These are phyloP conservation scores for Blastobotrys capitulatus DNA, from an alignment of 1,139 yeast species.

Conservation along the genomic window DNA sequence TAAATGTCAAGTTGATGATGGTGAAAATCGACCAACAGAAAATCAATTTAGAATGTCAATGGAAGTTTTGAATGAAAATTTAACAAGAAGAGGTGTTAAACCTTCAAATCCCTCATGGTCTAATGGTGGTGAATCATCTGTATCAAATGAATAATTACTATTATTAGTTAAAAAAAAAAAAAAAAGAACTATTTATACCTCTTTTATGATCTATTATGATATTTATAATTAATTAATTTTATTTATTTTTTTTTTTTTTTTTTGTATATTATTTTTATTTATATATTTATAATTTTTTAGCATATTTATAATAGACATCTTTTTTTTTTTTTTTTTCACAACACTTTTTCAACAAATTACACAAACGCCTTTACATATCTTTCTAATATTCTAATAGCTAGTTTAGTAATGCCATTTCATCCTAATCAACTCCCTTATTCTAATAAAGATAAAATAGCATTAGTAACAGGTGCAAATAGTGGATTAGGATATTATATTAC, in stretches of 20 bases:
- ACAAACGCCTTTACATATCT: no score
- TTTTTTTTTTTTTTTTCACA: background rate
- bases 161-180: no score
- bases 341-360: background rate
- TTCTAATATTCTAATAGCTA: background rate
- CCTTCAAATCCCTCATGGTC: conserved; percentile 7
- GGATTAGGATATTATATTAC: conserved; percentile 79
- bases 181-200: no score
- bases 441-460: conserved; percentile 41
- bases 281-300: background rate
- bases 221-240: background rate
- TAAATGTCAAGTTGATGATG: background rate
- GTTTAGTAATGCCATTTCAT: conserved; percentile 5
- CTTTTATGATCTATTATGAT: no score
- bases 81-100: conserved; percentile 7
- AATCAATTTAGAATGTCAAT: conserved; percentile 9
- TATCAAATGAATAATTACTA: no score
- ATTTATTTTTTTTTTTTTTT: no score
- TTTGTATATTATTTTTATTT: background rate
- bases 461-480: conserved; percentile 75
- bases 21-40: conserved; percentile 2
- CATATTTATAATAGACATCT: no score
- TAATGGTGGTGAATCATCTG: background rate
- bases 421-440: conserved; percentile 25
- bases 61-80: conserved; percentile 10